These are phyloP conservation scores for Agroathelia rolfsii DNA, from an alignment of 1,284 basidiomycete genomes.

Conservation along the genomic window DNA sequence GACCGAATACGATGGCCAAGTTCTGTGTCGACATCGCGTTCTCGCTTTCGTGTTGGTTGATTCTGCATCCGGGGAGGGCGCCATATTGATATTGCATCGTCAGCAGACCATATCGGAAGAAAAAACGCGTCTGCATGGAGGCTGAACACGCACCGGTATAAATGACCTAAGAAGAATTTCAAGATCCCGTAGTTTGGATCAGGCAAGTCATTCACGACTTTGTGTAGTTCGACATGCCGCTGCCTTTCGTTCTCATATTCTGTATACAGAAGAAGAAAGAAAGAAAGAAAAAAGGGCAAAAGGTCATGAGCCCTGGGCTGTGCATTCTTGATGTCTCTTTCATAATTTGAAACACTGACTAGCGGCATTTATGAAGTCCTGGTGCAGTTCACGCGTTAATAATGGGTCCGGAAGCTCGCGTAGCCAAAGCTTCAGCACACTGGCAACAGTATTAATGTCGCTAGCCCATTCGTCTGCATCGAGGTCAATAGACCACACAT, in stretches of 20 bases:
- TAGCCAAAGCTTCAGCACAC: slow-evolving; percentile 93
- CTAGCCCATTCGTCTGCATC: slow-evolving; percentile 83
- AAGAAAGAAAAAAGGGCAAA: background rate
- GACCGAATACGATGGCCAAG: slow-evolving; percentile 94
- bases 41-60: slow-evolving; percentile 60
- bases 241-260: slow-evolving; percentile 90
- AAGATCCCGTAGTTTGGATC: slow-evolving; percentile 97
- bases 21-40: slow-evolving; percentile 96
- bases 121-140: background rate
- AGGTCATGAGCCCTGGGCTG: no score
- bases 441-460: slow-evolving; percentile 94
- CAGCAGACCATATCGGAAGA: slow-evolving; percentile 5
- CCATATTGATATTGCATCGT: slow-evolving; percentile 6
- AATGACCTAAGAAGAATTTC: slow-evolving; percentile 91
- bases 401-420: slow-evolving; percentile 93
- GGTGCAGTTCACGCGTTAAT: slow-evolving; percentile 77
- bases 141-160: slow-evolving; percentile 58
- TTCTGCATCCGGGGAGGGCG: no score
- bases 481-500: slow-evolving; percentile 78
- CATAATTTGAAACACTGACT: slow-evolving; percentile 67
- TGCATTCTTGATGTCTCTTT: no score
- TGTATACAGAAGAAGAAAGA: slow-evolving; percentile 21
- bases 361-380: slow-evolving; percentile 91
- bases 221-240: slow-evolving; percentile 90
- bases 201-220: slow-evolving; percentile 94